Percentiles rank a stretch among this genome's conserved stretches.
These are phyloP conservation scores for Sphaceloma murrayae DNA, from an alignment of 2,329 filamentous ascomycete species.

Conservation along the genomic window DNA sequence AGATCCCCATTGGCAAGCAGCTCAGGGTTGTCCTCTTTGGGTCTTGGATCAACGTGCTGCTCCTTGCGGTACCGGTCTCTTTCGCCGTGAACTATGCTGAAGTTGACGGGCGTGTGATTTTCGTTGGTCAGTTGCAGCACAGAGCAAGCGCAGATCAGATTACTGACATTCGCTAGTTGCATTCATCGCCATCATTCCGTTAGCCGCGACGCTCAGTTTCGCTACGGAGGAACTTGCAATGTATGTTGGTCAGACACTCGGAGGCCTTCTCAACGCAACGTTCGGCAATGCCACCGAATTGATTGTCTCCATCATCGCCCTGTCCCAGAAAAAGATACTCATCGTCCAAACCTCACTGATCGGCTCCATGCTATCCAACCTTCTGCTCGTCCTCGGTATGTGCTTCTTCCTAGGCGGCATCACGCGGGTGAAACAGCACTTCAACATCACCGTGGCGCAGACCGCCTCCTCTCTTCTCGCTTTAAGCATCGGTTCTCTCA, in stretches of 20 bases:
- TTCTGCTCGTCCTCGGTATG: slow-evolving; percentile 82
- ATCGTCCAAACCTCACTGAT: slow-evolving; percentile 92
- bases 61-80: slow-evolving; percentile 69
- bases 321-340: slow-evolving; percentile 61
- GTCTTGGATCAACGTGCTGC: slow-evolving; percentile 78
- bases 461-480: slow-evolving; percentile 75
- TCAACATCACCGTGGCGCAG: slow-evolving; percentile 87
- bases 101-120: slow-evolving; percentile 45
- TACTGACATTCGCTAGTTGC: slow-evolving; percentile 67
- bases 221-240: slow-evolving; percentile 85
- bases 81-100: slow-evolving; percentile 59
- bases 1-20: slow-evolving; percentile 38
- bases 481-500: slow-evolving; percentile 68
- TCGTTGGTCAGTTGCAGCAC: not conserved
- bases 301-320: slow-evolving; percentile 69
- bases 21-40: slow-evolving; percentile 65
- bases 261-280: slow-evolving; percentile 79
- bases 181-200: slow-evolving; percentile 84
- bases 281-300: slow-evolving; percentile 56
- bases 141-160: not conserved
- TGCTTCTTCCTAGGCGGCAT: slow-evolving; percentile 84
- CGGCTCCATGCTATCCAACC: slow-evolving; percentile 82
- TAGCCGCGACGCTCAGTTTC: slow-evolving; percentile 77
- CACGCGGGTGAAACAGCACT: slow-evolving; percentile 70
- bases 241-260: slow-evolving; percentile 68